phyloP scores from a whole-genome alignment of 148 eudicot species.

The Mesembryanthemum crystallinum region DNA sequence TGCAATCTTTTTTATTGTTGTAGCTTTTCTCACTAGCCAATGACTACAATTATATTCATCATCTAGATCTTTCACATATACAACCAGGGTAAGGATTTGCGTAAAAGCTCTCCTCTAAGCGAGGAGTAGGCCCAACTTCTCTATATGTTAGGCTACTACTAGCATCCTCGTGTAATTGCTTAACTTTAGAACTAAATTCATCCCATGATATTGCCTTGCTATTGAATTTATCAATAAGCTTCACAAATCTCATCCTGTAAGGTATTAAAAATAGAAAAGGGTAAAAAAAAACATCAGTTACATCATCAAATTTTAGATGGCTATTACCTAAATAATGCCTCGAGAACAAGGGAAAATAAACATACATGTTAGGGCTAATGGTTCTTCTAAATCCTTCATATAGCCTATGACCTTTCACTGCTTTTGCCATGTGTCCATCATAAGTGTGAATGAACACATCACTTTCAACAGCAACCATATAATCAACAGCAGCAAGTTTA shows the following conservation, averaged over 20 bases:
- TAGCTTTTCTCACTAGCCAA: too few relatives aligned
- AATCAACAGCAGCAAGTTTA: conserved; percentile 67
- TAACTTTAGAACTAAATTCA: conserved; percentile 43
- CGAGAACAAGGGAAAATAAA: not conserved
- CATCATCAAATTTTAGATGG: not conserved
- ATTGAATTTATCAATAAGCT: conserved; percentile 51
- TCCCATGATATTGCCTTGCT: conserved; percentile 54
- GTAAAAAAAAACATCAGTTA: not conserved
- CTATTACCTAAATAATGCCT: not conserved
- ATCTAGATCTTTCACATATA: conserved; percentile 41
- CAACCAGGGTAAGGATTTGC: conserved; percentile 83
- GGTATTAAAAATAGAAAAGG: not conserved
- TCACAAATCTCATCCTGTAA: conserved; percentile 46
- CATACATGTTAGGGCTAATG: conserved; percentile 66
- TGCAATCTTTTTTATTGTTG: too few relatives aligned
- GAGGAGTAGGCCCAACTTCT: conserved; percentile 37
- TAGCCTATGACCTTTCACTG: conserved; percentile 67
- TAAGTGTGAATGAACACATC: conserved; percentile 70
- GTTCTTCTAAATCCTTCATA: conserved; percentile 67
- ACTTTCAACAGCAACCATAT: conserved; percentile 57
- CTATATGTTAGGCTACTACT: conserved; percentile 51
- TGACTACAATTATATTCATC: too few relatives aligned
- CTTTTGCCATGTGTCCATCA: conserved; percentile 86
- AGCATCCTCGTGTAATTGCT: conserved; percentile 41
- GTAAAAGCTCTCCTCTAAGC: conserved; percentile 58